Conservation (phyloP, 1,139 yeast genomes). For the Lodderomyces pseudojiufengensis region DNA sequence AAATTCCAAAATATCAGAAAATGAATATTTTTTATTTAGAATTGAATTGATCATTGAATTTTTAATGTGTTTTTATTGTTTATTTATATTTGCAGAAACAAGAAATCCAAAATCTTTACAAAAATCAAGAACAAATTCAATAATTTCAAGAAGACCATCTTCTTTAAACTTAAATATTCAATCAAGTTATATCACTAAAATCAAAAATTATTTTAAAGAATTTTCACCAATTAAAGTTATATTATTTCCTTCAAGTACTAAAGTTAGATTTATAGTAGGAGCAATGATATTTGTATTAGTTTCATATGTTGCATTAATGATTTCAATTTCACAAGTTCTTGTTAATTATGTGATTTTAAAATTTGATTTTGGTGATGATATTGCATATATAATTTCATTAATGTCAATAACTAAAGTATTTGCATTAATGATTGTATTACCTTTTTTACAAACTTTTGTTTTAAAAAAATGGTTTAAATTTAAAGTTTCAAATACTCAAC, state of each 20-base stretch:
- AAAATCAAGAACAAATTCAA: constrained; percentile 41
- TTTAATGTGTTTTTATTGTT: constrained; percentile 25
- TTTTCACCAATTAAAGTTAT: constrained; percentile 36
- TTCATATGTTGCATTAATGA: constrained; percentile 30
- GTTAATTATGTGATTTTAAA: constrained; percentile 55
- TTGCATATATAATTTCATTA: constrained; percentile 57
- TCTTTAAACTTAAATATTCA: neutral
- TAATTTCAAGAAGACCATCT: constrained; percentile 5
- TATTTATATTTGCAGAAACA: constrained; percentile 53
- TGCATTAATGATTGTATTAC: constrained; percentile 29
- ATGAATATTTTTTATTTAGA: constrained; percentile 29
- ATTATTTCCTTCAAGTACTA: constrained; percentile 11
- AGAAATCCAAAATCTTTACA: constrained; percentile 42
- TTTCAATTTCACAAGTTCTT: constrained; percentile 35
- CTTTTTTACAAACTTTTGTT: constrained; percentile 27
- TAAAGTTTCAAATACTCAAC: constrained; percentile 32
- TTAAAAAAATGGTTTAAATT: constrained; percentile 28
- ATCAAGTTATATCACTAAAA: neutral
- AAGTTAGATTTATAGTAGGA: constrained; percentile 33
- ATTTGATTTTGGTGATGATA: constrained; percentile 54
- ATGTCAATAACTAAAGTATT: constrained; percentile 43
- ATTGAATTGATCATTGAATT: constrained; percentile 25
- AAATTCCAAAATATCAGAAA: constrained; percentile 12
- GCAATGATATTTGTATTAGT: constrained; percentile 40
- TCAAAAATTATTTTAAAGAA: constrained; percentile 19